Evolutionary conservation across 2,329 filamentous ascomycete genomes (phyloP), one percentile per base, ranked within the genome.

Genomic region (Penicillium sp.): DNA sequence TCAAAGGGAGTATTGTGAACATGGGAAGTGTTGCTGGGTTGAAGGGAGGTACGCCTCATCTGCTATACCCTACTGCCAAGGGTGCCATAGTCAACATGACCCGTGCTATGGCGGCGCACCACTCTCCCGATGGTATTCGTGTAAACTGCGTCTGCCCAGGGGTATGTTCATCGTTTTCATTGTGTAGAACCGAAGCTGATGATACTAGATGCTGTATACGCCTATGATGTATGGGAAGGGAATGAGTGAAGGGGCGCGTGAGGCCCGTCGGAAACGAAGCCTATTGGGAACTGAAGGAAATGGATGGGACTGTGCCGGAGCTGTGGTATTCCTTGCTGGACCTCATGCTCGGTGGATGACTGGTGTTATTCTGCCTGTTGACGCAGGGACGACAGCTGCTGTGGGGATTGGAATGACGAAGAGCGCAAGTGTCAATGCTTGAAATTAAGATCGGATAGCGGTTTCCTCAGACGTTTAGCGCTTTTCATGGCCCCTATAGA

Each of bases 111-210:
- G 75, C 77, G 2, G 72, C 71, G 5, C 75, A 80, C 57, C 77
- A 80, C 64, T 77, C 71, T 0, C 33, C 58, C 0, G 69, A 76
- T 34, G 72, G 74, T 0, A 77, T 80, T 32, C 60, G 77, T 13
- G 76, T 79, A 3, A 79, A 80, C 52, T 79, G 77, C 55, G 75
- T 79, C 6, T 78, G 75, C 59, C 77, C 76, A 0, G 75, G 75
- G 5, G 57, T 58, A 54, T 43, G 57, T 55, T 15, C 1, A 24
- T 2, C 3, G 3, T 4, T 24, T 43, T 6, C 9, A 4, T 9
- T 19, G 4, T 10, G 9, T 26, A 8, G 13, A 33, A 9, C 10
- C 3, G 31, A 26, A 6, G 9, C 26, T 45, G 26, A 21, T 9
- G 34, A 12, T 24, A 22, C 19, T 43, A 55, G 55, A 72, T 79